Conservation (phyloP, 495 filamentous ascomycete species). For the Xylaria sp. region DNA sequence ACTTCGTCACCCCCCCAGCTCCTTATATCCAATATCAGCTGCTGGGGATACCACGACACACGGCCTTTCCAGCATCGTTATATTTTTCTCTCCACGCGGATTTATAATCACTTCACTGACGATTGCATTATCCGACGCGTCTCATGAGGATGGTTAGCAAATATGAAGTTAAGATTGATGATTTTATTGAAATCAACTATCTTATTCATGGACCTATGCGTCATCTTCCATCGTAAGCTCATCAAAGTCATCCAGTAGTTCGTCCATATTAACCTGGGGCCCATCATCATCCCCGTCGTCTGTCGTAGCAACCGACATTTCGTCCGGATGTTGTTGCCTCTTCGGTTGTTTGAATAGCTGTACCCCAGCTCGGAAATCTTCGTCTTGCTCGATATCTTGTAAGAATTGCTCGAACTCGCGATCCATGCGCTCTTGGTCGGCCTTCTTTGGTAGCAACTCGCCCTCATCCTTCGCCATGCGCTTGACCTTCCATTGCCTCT, state of each 20-base stretch:
- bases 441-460: conserved; percentile 76
- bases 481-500: conserved; percentile 89
- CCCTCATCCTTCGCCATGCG: conserved; percentile 90
- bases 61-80: neutral
- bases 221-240: conserved; percentile 71
- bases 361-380: conserved; percentile 81
- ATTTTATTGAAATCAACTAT: conserved; percentile 13
- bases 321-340: conserved; percentile 50
- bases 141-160: neutral
- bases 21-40: neutral
- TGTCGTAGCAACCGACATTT: conserved; percentile 67
- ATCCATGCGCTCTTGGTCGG: conserved; percentile 84
- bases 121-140: neutral
- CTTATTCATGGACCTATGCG: conserved; percentile 24
- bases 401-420: conserved; percentile 96
- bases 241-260: conserved; percentile 89
- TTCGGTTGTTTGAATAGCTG: conserved; percentile 78
- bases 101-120: neutral
- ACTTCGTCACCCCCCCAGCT: neutral
- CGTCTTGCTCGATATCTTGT: conserved; percentile 94
- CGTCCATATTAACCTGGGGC: conserved; percentile 81
- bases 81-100: neutral
- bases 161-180: conserved; percentile 7
- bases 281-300: conserved; percentile 72
- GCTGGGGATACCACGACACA: neutral